Base-by-base conservation (phyloP, 768 basidiomycete genomes). In the Hericium coralloides region DNA sequence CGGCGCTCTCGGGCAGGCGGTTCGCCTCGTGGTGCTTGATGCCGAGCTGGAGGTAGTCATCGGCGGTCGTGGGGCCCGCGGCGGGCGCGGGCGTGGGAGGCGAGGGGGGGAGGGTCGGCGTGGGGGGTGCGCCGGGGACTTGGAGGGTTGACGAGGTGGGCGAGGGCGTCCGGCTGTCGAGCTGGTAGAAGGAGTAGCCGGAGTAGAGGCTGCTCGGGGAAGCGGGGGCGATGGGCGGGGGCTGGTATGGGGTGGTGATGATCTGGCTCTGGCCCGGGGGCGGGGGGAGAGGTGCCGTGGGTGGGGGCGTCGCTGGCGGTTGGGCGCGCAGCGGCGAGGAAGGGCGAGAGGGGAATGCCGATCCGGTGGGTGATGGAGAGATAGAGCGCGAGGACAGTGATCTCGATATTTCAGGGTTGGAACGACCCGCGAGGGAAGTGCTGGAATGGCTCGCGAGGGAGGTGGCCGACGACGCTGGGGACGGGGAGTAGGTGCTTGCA, bases 11-110 rank as follows among this genome's bases (percentile, higher is more conserved):
- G 48, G 67, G 66, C 4, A 92, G 73, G 45, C 81, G 76, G 66
- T 90, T 85, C 31, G 83, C 80, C 68, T 91, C 85, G 64, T 92
- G 90, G 65, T 83, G 81, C 61, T 79, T 76, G 60, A 92, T 92
- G 5, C 90, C 90, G 10, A 89, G 74, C 60, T 86, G 84, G 43
- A 92, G 76, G 60, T 76, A 88, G 38, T 88, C 83, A 57, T 87
- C 79, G 2, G 90, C 76, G 14, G 80, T 81, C 45, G 64, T 48
- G 25, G 20, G 39, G 8, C 18, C n/a, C 18, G 39, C 47, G 56
- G 39, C 10, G 65, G 64, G 38, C 23, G 17, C 50, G 54, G 8
- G 45, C 47, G 38, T 49, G 55, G 43, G 59, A 23, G 49, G 45
- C 23, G 60, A 36, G 3, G 55, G 49, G 4, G 55, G 41, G 14